Evolutionary conservation across 1,284 basidiomycete genomes (phyloP).

Genomic region (Inonotus hispidus): DNA sequence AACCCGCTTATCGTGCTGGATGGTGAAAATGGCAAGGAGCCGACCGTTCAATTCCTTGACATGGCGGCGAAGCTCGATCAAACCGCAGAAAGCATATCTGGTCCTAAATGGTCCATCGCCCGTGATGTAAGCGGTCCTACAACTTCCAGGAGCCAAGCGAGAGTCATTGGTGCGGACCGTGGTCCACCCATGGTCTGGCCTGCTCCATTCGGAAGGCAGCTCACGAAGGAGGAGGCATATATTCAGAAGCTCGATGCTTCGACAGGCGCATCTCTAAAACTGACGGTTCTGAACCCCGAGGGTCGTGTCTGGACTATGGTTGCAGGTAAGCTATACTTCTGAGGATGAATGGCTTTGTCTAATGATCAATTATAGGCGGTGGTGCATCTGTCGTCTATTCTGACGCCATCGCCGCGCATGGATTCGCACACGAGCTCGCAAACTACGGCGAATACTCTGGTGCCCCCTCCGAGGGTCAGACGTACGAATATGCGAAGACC

Average conservation of each 20-base stretch:
- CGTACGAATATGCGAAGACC: conserved; percentile 99
- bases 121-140: conserved; percentile 82
- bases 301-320: conserved; percentile 99
- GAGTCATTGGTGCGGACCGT: conserved; percentile 74
- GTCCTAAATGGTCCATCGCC: conserved; percentile 98
- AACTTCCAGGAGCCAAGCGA: conserved; percentile 37
- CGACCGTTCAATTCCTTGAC: conserved; percentile 93
- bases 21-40: conserved; percentile 64
- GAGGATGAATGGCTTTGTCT: background rate
- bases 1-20: conserved; percentile 97
- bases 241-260: conserved; percentile 97
- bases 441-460: conserved; percentile 99
- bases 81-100: conserved; percentile 97
- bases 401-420: conserved; percentile 95
- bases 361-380: conserved; percentile 31
- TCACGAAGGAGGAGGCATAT: conserved; percentile 99
- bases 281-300: conserved; percentile 92
- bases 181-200: conserved; percentile 99
- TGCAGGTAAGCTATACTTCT: conserved; percentile 56
- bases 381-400: conserved; percentile 82
- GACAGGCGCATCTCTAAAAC: conserved; percentile 96
- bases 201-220: conserved; percentile 94
- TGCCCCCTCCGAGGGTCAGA: conserved; percentile 97
- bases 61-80: conserved; percentile 99
- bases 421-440: conserved; percentile 95